Base-by-base conservation (phyloP, 352 stramenopile genomes). In the Phytophthora idaei region DNA sequence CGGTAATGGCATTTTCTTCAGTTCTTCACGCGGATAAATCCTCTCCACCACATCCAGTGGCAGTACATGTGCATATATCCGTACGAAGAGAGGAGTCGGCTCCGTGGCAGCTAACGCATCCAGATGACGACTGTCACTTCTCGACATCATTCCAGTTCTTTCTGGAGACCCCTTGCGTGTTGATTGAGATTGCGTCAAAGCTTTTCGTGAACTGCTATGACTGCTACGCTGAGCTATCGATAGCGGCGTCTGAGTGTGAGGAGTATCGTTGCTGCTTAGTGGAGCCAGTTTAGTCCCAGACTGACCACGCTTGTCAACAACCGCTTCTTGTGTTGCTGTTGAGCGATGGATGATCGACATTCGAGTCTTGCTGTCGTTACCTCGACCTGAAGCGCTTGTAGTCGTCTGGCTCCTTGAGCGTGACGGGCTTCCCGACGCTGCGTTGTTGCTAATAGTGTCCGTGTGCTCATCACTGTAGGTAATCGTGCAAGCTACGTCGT, bases 61-160 rank as follows among this genome's bases (percentile, higher is more conserved):
- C n/a, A 92, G 46, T n/a, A 87, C 67, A 45, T 93, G 84, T 5
- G 79, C 82, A 48, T 76, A 84, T 31, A 91, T 74, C 5, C 77
- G 77, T 0, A 81, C 75, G 34, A 84, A 90, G 10, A 92, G 44
- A 7, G 74, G 69, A 9, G 48, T 69, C 15, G 63, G 25, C 28
- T 72, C 58, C 28, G 44, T 7, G 6, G 46, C 58, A 58, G 42
- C 4, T 17, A 76, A 44, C 5, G 50, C n/a, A 9, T 76, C 68
- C 14, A 76, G 29, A 6, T 61, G 58, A 3, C 53, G 63, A 61
- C 53, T 73, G 14, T 69, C 64, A 57, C 64, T 70, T 52, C 37
- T 65, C 25, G 47, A 60, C 31, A 68, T 31, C 48, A 37, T 44
- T 2, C 62, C 59, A 34, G 21, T 60, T 8, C 14, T 39, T n/a